phyloP scores from a whole-genome alignment of 1,284 basidiomycete species.

The Agroathelia rolfsii region DNA sequence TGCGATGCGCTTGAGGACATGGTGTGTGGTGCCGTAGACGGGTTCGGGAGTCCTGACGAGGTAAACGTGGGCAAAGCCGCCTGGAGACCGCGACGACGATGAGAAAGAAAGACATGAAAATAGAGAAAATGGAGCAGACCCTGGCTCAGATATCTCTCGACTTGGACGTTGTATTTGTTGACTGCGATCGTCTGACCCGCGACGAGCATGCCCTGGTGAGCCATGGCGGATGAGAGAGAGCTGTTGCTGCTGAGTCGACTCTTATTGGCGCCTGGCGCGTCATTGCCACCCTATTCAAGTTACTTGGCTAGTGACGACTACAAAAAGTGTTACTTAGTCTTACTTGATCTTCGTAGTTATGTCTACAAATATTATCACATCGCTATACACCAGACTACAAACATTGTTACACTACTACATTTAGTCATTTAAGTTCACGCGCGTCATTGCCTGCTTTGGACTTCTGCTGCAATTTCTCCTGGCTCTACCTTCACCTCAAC shows the following conservation, averaged over 20 bases:
- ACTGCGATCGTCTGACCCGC: constrained; percentile 85
- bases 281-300: constrained; percentile 16
- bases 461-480: not conserved
- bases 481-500: too few relatives aligned
- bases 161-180: constrained; percentile 83
- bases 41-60: constrained; percentile 82
- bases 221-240: constrained; percentile 20
- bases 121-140: constrained; percentile 47
- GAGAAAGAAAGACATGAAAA: constrained; percentile 1
- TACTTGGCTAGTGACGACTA: too few relatives aligned
- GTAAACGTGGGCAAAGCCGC: constrained; percentile 98
- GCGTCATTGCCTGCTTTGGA: not conserved
- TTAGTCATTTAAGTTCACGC: not conserved
- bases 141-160: constrained; percentile 86
- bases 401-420: too few relatives aligned
- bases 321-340: too few relatives aligned
- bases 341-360: too few relatives aligned
- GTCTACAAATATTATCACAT: too few relatives aligned
- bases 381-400: too few relatives aligned
- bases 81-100: constrained; percentile 43
- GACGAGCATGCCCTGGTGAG: constrained; percentile 54
- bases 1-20: constrained; percentile 96
- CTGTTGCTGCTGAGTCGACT: constrained; percentile 25
- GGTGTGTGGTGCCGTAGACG: constrained; percentile 83
- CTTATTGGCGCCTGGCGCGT: constrained; percentile 25